Conservation (phyloP, 1,284 basidiomycete species). For the Ganoderma lingzhi region DNA sequence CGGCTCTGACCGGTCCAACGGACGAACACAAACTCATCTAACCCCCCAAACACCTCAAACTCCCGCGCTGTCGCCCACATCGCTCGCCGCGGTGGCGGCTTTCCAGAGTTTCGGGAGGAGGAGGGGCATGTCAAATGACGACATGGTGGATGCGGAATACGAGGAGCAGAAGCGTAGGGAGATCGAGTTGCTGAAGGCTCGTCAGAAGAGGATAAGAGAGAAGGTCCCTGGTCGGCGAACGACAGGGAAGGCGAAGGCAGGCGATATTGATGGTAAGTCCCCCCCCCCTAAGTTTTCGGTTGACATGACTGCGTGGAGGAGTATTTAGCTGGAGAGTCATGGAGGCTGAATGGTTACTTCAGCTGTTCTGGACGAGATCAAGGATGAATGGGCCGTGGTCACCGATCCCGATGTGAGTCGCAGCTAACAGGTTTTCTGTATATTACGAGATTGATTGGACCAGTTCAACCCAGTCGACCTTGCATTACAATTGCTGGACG, state of each 20-base stretch:
- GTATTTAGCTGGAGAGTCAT: background rate
- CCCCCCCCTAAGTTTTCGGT: background rate
- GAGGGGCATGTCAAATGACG: slow-evolving; percentile 62
- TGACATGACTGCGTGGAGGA: background rate
- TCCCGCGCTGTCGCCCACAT: slow-evolving; percentile 45
- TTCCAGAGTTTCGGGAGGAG: slow-evolving; percentile 72
- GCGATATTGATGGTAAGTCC: slow-evolving; percentile 79
- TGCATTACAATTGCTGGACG: slow-evolving; percentile 85
- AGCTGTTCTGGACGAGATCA: slow-evolving; percentile 88
- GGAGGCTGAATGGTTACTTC: slow-evolving; percentile 19
- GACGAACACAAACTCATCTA: slow-evolving; percentile 21
- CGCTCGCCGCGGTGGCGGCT: slow-evolving; percentile 68
- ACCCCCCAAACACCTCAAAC: slow-evolving; percentile 31
- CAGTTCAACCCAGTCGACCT: slow-evolving; percentile 94
- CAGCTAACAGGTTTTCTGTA: slow-evolving; percentile 14
- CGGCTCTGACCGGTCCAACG: slow-evolving; percentile 29
- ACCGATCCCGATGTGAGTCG: slow-evolving; percentile 81
- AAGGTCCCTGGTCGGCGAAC: slow-evolving; percentile 64
- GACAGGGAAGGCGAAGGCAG: slow-evolving; percentile 63
- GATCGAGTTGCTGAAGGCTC: slow-evolving; percentile 62
- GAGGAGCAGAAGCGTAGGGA: slow-evolving; percentile 65
- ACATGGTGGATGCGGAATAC: slow-evolving; percentile 45
- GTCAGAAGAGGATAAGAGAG: slow-evolving; percentile 72
- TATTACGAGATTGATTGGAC: slow-evolving; percentile 28
- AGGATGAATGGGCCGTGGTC: slow-evolving; percentile 90